Conservation (phyloP, 2,329 filamentous ascomycete species). For the Shiraia sp. region DNA sequence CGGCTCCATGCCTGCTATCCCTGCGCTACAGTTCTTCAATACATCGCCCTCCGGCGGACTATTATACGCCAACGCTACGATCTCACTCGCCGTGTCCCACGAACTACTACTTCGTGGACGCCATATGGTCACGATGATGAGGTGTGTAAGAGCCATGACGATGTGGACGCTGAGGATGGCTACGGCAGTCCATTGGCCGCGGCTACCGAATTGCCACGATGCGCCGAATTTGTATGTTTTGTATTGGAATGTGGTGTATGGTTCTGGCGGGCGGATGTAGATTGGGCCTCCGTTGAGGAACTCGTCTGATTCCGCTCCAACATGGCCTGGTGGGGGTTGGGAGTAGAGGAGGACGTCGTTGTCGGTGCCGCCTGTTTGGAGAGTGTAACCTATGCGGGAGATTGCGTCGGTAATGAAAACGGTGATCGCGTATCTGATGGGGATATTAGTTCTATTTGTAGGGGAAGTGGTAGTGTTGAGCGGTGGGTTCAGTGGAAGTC, state of each 20-base stretch:
- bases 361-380: no score
- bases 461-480: no score
- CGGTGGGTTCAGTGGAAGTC: no score
- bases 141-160: constrained; percentile 1
- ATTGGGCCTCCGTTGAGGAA: neutral
- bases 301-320: neutral
- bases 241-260: neutral
- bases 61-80: constrained; percentile 3
- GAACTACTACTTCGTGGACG: no score
- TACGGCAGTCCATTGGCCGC: neutral
- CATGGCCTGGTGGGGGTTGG: neutral
- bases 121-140: no score
- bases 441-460: no score
- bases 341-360: no score
- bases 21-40: constrained; percentile 4
- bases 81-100: constrained; percentile 2
- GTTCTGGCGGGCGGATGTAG: neutral
- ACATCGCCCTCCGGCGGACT: neutral
- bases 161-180: constrained; percentile 1
- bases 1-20: no score
- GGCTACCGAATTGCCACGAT: neutral
- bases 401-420: constrained; percentile 4
- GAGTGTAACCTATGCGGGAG: constrained; percentile 3
- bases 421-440: constrained; percentile 4
- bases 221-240: constrained; percentile 4